A percentile compares a stretch with the other conserved stretches of the same genome.
phyloP scores from a whole-genome alignment of 768 basidiomycete species.

The Filobasidium wieringae region DNA sequence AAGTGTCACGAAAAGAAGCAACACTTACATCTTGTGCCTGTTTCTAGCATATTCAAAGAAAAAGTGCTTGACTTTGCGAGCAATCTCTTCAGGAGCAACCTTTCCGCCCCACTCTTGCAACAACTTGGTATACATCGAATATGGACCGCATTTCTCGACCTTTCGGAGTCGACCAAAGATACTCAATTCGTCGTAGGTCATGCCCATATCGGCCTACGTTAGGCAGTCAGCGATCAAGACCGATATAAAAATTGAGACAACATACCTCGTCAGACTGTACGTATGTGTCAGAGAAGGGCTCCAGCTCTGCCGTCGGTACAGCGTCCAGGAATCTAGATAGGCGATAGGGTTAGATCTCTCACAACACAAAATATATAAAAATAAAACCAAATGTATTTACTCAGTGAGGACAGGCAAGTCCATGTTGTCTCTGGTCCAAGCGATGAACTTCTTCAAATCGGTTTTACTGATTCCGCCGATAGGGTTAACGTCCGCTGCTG shows the following conservation, averaged over 20 bases:
- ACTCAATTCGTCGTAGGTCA: conserved; percentile 96
- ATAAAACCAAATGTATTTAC: conserved; percentile 42
- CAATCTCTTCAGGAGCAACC: conserved; percentile 81
- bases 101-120: conserved; percentile 82
- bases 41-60: conserved; percentile 95
- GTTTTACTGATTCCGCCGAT: conserved; percentile 98
- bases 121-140: conserved; percentile 92
- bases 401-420: conserved; percentile 69
- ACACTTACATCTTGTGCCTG: conserved; percentile 85
- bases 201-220: conserved; percentile 84
- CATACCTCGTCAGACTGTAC: conserved; percentile 87
- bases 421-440: conserved; percentile 64
- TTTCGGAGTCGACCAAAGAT: conserved; percentile 87
- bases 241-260: conserved; percentile 4
- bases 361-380: background rate
- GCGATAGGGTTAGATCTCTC: background rate
- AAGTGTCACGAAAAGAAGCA: background rate
- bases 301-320: conserved; percentile 87
- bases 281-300: conserved; percentile 77
- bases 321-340: conserved; percentile 69
- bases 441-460: conserved; percentile 90
- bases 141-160: conserved; percentile 93
- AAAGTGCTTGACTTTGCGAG: conserved; percentile 92
- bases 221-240: background rate
- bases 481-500: conserved; percentile 85